Base-by-base conservation (phyloP, 2,329 filamentous ascomycete genomes). In the Fusarium chaquense region DNA sequence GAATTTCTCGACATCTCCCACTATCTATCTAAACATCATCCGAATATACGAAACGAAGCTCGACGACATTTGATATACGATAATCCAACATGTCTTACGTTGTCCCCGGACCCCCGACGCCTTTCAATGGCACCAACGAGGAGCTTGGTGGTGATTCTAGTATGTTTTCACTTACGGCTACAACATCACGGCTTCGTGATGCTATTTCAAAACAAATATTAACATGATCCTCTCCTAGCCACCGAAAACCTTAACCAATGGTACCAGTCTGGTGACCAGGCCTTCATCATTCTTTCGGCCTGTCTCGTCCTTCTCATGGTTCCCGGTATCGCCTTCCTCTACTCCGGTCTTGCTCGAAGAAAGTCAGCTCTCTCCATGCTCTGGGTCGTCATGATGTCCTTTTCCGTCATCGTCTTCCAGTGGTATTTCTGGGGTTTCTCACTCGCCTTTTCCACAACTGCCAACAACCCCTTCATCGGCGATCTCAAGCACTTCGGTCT, bases 401-500 rank as follows among this genome's bases (percentile, higher is more conserved):
- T 92, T 78, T 94, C 93, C 49, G 90, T 98, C 78, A 87, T 98
- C 79, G 91, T 93, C 59, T 98, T 99, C 84, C 96, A 99, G 83
- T 99, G 96, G 96, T 98, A 98, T 78, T 98, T 99, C 81, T 98
- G 96, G 95, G 96, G 96, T 38, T 99, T 97, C 81, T 97, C 95
- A 16, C 86, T 99, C 66, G 94, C 95, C 54, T 98, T 98, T 82
- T 96, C 92, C 76, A 85, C 87, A 44, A 89, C 89, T 16, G 92
- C 91, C 6, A 93, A 88, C 72, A 98, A 93, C 82, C 91, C 93
- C 55, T 98, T 92, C 83, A 98, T 99, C 77, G 96, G 96, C 58
- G 89, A 98, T 79, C 83, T 99, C 58, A 87, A 90, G 73, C 92
- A 97, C 80, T 97, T 98, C 75, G 96, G 94, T 66, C 86, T 99